Evolutionary conservation across 2,329 filamentous ascomycete genomes (phyloP).

Genomic region (Bipolaris oryzae): DNA sequence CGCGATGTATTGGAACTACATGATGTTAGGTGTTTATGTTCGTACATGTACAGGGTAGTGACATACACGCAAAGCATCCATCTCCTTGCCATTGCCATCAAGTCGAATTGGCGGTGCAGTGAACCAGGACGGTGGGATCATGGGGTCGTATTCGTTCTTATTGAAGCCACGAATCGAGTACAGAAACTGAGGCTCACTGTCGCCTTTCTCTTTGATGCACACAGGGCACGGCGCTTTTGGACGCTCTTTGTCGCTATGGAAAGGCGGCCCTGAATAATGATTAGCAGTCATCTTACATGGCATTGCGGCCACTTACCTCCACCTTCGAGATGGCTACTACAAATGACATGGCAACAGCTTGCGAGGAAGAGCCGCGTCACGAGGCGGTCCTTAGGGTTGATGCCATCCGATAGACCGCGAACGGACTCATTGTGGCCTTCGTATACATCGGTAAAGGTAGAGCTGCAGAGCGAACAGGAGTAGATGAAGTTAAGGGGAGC

Average conservation of each 20-base stretch:
- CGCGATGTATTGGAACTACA: constrained; percentile 56
- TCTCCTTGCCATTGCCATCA: constrained; percentile 42
- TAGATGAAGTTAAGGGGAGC: constrained; percentile 54
- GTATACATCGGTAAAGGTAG: constrained; percentile 54
- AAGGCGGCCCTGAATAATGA: constrained; percentile 50
- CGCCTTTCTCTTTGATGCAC: constrained; percentile 48
- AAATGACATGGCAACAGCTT: constrained; percentile 57
- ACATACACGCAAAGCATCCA: constrained; percentile 52
- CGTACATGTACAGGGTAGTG: neutral
- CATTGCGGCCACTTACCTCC: constrained; percentile 49
- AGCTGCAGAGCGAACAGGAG: constrained; percentile 56
- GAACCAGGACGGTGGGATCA: constrained; percentile 54
- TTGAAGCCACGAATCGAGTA: constrained; percentile 54
- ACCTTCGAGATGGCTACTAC: constrained; percentile 55
- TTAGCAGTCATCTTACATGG: constrained; percentile 2
- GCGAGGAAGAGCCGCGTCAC: constrained; percentile 56
- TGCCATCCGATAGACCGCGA: constrained; percentile 46
- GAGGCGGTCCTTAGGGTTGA: constrained; percentile 45
- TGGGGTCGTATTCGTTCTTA: constrained; percentile 50
- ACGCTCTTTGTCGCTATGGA: constrained; percentile 50
- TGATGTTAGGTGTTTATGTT: constrained; percentile 12
- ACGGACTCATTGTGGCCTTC: constrained; percentile 45
- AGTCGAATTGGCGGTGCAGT: constrained; percentile 53
- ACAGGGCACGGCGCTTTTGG: constrained; percentile 55
- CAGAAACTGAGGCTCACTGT: constrained; percentile 46